A percentile compares a stretch with the other conserved stretches of the same genome.
Evolutionary conservation across 2,329 filamentous ascomycete genomes (phyloP).

Genomic region (Graphiopsis chlorocephala): DNA sequence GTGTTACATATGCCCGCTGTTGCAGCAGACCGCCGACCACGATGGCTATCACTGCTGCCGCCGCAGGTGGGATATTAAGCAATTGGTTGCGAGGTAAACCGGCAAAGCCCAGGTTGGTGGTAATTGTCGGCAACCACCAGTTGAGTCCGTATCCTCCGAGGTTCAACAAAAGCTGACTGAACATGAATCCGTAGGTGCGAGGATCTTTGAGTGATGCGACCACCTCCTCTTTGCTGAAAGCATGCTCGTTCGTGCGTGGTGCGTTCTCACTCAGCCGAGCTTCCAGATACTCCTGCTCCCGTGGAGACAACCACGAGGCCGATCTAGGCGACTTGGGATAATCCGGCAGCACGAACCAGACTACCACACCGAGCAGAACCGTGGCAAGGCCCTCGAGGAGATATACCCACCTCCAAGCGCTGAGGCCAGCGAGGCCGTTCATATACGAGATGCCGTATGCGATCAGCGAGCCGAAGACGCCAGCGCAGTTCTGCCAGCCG

Average conservation of each 20-base stretch:
- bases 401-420: slow-evolving; percentile 9
- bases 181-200: slow-evolving; percentile 36
- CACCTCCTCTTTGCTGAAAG: slow-evolving; percentile 1
- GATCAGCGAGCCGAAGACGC: slow-evolving; percentile 43
- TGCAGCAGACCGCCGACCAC: slow-evolving; percentile 41
- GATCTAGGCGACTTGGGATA: slow-evolving; percentile 4
- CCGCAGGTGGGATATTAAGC: not conserved
- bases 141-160: not conserved
- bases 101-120: slow-evolving; percentile 2
- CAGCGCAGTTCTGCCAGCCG: slow-evolving; percentile 47
- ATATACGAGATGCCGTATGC: slow-evolving; percentile 40
- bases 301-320: slow-evolving; percentile 41
- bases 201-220: slow-evolving; percentile 36
- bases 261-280: slow-evolving; percentile 45
- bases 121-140: slow-evolving; percentile 6
- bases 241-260: slow-evolving; percentile 38
- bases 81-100: slow-evolving; percentile 6
- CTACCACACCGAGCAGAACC: slow-evolving; percentile 44
- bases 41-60: slow-evolving; percentile 7
- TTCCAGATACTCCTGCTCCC: slow-evolving; percentile 50
- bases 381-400: slow-evolving; percentile 47
- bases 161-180: slow-evolving; percentile 8
- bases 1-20: slow-evolving; percentile 39
- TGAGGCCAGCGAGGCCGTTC: slow-evolving; percentile 3
- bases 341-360: slow-evolving; percentile 56